A percentile compares a stretch with the other conserved stretches of the same genome.
Conservation (phyloP, 2,329 filamentous ascomycete species). For the Pleoardoris graminearum region DNA sequence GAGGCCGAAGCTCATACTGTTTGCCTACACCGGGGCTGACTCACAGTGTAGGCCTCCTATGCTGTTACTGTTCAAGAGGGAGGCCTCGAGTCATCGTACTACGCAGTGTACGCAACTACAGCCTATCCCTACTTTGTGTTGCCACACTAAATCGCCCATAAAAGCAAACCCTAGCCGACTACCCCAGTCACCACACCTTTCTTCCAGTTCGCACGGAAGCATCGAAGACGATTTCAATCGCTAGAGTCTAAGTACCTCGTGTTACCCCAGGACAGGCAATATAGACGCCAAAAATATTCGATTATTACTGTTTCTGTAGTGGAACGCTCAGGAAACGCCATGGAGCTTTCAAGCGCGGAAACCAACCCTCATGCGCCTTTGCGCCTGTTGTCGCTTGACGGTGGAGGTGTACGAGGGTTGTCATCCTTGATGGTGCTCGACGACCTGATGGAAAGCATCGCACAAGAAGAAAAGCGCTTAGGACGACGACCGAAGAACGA, state of each 20-base stretch:
- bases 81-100: conserved; percentile 1
- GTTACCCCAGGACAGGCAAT: too few species aligned
- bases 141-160: neutral
- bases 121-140: neutral
- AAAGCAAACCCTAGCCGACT: too few species aligned
- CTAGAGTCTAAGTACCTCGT: too few species aligned
- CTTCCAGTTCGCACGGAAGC: too few species aligned
- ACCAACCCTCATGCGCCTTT: conserved; percentile 39
- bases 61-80: neutral
- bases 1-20: neutral
- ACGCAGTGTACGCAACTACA: neutral
- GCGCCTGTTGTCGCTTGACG: conserved; percentile 42
- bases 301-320: too few species aligned
- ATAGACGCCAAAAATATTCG: too few species aligned
- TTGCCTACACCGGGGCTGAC: conserved; percentile 1
- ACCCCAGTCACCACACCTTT: too few species aligned
- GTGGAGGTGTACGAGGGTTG: conserved; percentile 46
- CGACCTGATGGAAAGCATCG: conserved; percentile 46
- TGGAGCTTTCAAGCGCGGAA: conserved; percentile 33
- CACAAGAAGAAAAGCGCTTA: conserved; percentile 43
- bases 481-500: conserved; percentile 31
- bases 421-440: conserved; percentile 46
- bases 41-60: neutral
- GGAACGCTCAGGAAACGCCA: conserved; percentile 8
- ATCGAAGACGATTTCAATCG: too few species aligned